Evolutionary conservation across 108 stramenopile species (phyloP).

Genomic region (Nitzschia sp.): DNA sequence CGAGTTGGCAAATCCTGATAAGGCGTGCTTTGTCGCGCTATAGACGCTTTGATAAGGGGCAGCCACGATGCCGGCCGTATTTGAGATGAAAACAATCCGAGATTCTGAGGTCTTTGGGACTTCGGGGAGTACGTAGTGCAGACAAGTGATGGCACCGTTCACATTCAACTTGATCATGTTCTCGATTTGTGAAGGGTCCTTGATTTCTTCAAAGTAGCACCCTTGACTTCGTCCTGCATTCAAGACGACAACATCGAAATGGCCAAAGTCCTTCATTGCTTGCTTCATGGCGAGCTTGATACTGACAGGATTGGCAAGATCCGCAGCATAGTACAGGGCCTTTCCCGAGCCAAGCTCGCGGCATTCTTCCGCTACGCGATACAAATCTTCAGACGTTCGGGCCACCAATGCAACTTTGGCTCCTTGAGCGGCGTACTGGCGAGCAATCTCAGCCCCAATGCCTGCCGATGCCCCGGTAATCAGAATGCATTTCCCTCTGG

Average conservation of each 20-base stretch:
- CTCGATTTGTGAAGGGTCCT: constrained; percentile 23
- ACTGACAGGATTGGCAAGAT: constrained; percentile 24
- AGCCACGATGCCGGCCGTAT: constrained; percentile 25
- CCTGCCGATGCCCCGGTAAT: constrained; percentile 58
- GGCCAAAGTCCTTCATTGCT: constrained; percentile 14
- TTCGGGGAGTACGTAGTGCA: constrained; percentile 30
- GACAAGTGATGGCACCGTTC: constrained; percentile 16
- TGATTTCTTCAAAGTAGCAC: constrained; percentile 42
- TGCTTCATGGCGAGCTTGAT: constrained; percentile 26
- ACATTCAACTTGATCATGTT: constrained; percentile 34
- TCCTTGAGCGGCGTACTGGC: constrained; percentile 41
- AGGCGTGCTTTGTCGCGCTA: constrained; percentile 32
- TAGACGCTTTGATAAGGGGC: constrained; percentile 34
- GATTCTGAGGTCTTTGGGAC: constrained; percentile 29
- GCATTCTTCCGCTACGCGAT: constrained; percentile 41
- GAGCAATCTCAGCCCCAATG: constrained; percentile 53
- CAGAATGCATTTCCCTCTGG: constrained; percentile 42
- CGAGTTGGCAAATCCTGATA: constrained; percentile 30
- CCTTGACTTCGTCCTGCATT: constrained; percentile 32
- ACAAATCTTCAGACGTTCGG: constrained; percentile 21
- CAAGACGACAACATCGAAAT: constrained; percentile 33
- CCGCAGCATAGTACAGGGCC: constrained; percentile 13
- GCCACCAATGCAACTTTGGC: constrained; percentile 43
- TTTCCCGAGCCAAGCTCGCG: constrained; percentile 24
- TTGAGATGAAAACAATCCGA: constrained; percentile 28